Base-by-base conservation (phyloP, 805 yeast genomes). In the Candida hispaniensis region DNA sequence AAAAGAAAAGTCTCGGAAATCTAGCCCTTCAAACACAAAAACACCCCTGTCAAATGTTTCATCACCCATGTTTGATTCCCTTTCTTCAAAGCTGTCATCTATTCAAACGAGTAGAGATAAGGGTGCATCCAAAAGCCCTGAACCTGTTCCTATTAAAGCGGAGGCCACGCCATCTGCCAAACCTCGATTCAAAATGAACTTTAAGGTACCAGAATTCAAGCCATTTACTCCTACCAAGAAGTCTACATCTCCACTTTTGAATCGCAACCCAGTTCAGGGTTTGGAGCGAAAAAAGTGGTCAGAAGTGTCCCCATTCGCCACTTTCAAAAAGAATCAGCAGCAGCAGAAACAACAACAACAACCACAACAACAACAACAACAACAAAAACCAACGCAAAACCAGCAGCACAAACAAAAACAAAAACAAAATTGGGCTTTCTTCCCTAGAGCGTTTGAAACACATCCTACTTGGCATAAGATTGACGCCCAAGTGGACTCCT, bases 1-100 rank as follows among this genome's bases (percentile, higher is more conserved):
- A 7, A 75, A 79, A 54, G 79, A 75, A 45, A 72, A 51, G n/a
- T 75, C 73, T 50, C 81, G 74, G 50, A 72, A 47, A 34, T 50
- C 41, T 14, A 45, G 34, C 5, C 40, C 43, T 24, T 35, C 43
- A 6, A 30, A 38, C 14, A 34, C 40, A 7, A 23, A 16, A 10
- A 26, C 33, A 3, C 16, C 11, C 12, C 17, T 34, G 36, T 18
- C 20, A 12, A 11, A 34, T 2, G 26, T 34, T 8, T 15, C 41
- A 2, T 18, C 40, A 11, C 18, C 29, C 25, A 20, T 19, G 30
- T 25, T 28, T 15, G 26, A 35, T n/a, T 20, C 42, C 21, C 16
- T 27, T 24, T 18, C 21, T 18, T 41, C 35, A 40, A 18, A 24
- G 28, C 22, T 32, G 34, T 18, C 24, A 10, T 32, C 30, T 9